phyloP scores from a whole-genome alignment of 2,329 filamentous ascomycete species.

The Blastomyces percursus region DNA sequence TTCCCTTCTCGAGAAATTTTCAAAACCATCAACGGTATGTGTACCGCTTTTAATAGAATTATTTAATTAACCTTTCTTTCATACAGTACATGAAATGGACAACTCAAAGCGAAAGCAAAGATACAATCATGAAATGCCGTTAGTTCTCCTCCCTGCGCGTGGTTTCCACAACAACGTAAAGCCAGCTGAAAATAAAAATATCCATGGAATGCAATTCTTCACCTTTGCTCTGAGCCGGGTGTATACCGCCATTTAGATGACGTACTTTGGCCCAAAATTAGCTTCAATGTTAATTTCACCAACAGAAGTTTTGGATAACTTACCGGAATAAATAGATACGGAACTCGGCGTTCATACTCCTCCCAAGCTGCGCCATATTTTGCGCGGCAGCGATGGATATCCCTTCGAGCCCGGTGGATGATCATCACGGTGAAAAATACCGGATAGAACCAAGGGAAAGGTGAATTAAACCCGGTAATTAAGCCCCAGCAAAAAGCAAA shows the following conservation, averaged over 20 bases:
- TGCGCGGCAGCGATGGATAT: conserved; percentile 60
- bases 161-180: neutral
- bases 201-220: neutral
- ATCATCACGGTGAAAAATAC: conserved; percentile 74
- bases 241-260: neutral
- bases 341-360: conserved; percentile 68
- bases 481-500: conserved; percentile 68
- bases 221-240: neutral
- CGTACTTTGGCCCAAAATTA: neutral
- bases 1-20: neutral
- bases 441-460: conserved; percentile 83
- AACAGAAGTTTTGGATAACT: conserved; percentile 16
- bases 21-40: neutral
- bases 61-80: neutral
- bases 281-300: neutral
- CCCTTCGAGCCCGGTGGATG: conserved; percentile 60
- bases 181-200: neutral
- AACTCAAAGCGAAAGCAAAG: neutral
- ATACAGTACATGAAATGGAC: neutral
- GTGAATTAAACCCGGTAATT: conserved; percentile 62
- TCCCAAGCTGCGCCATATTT: conserved; percentile 79
- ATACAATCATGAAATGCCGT: neutral
- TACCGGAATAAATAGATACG: conserved; percentile 72
- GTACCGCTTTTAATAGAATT: neutral
- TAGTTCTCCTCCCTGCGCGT: neutral